Percentiles rank a stretch among this genome's conserved stretches.
These are phyloP conservation scores for Picea engelmannii DNA, from an alignment of 83 land plant species.

Conservation along the genomic window DNA sequence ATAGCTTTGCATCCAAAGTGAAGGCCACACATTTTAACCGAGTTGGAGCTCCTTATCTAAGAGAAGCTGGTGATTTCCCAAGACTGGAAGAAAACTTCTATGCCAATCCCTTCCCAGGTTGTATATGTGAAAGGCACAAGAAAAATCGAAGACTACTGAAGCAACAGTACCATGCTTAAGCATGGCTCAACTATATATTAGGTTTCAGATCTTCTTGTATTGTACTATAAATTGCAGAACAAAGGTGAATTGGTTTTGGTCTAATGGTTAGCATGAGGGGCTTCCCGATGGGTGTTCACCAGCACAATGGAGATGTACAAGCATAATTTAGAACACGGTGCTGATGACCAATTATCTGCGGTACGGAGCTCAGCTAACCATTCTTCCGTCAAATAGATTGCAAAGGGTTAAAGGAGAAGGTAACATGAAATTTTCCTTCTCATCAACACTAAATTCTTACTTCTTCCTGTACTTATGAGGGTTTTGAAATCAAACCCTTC, in stretches of 20 bases:
- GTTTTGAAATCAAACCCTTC: background rate
- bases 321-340: background rate
- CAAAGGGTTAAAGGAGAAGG: background rate
- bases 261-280: background rate
- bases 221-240: constrained; percentile 3
- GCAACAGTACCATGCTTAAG: background rate
- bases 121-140: constrained; percentile 47
- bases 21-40: constrained; percentile 34
- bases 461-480: background rate
- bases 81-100: constrained; percentile 72
- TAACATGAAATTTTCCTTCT: background rate
- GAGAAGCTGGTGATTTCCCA: constrained; percentile 48
- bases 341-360: background rate
- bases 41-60: constrained; percentile 58
- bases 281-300: background rate
- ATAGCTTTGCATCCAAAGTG: constrained; percentile 46
- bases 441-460: background rate
- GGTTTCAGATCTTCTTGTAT: background rate
- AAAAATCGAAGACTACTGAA: background rate
- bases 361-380: constrained; percentile 19
- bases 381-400: background rate
- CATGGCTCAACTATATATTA: background rate
- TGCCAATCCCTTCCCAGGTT: constrained; percentile 82
- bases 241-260: constrained; percentile 12
- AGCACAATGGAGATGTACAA: background rate